Percentiles rank a stretch among this genome's conserved stretches.
phyloP scores from a whole-genome alignment of 257 asterid species.

The Leonotis leonurus region DNA sequence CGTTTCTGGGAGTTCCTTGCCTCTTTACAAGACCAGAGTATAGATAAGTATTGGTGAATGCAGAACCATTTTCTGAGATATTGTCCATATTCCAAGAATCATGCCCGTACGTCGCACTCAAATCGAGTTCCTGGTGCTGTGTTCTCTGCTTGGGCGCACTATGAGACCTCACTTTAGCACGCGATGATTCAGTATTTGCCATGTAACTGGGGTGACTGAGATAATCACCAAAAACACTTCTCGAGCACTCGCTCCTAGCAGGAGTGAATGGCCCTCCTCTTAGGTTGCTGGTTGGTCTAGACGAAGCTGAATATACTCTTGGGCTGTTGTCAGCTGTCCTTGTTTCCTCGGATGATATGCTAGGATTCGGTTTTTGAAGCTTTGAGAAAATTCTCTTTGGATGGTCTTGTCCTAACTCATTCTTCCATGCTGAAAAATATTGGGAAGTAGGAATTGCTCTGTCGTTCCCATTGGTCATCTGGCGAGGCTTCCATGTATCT shows the following conservation, averaged over 20 bases:
- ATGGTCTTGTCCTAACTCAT: conserved; percentile 34
- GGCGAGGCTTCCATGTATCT: conserved; percentile 78
- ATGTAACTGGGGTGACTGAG: conserved; percentile 67
- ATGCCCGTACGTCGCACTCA: not conserved
- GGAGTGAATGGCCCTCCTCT: conserved; percentile 64
- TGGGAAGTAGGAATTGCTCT: conserved; percentile 31
- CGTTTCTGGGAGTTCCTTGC: conserved; percentile 25
- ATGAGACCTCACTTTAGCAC: conserved; percentile 78
- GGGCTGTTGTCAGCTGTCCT: conserved; percentile 64
- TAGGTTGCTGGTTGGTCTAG: conserved; percentile 42
- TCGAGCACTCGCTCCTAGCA: conserved; percentile 54
- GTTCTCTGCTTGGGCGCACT: conserved; percentile 91
- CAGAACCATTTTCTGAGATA: conserved; percentile 51
- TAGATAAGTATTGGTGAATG: conserved; percentile 21
- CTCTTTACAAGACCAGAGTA: conserved; percentile 26
- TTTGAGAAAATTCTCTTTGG: conserved; percentile 33
- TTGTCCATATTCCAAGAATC: conserved; percentile 55
- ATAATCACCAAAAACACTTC: conserved; percentile 56
- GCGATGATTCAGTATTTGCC: conserved; percentile 75
- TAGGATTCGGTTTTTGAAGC: conserved; percentile 60
- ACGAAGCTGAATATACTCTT: conserved; percentile 41
- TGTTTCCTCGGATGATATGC: conserved; percentile 63
- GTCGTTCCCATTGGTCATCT: conserved; percentile 27
- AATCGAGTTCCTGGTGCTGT: conserved; percentile 46
- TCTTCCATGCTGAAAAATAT: conserved; percentile 46